phyloP scores from a whole-genome alignment of 768 basidiomycete genomes.

The Mycena rosella region DNA sequence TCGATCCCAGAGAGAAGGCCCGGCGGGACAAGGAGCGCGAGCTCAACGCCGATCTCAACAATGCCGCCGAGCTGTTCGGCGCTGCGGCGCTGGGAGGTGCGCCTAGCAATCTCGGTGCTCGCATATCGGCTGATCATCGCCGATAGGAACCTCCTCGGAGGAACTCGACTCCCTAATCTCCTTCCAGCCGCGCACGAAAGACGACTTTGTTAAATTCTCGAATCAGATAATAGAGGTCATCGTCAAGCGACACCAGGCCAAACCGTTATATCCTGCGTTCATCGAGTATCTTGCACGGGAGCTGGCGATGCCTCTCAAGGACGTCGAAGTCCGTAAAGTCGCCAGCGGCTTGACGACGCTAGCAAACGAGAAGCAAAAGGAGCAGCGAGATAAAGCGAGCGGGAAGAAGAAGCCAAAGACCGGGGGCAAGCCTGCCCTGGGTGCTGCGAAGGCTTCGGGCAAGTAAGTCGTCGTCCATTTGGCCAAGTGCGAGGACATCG shows the following conservation, averaged over 20 bases:
- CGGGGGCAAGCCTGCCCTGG: conserved; percentile 79
- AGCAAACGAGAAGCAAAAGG: conserved; percentile 96
- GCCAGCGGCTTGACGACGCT: conserved; percentile 87
- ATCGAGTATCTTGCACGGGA: conserved; percentile 87
- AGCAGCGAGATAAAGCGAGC: conserved; percentile 84
- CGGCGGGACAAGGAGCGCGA: conserved; percentile 84
- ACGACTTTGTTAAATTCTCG: conserved; percentile 86
- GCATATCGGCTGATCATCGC: conserved; percentile 4
- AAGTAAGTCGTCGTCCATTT: conserved; percentile 58
- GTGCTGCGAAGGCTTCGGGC: conserved; percentile 73
- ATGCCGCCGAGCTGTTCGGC: conserved; percentile 87
- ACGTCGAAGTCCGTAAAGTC: conserved; percentile 92
- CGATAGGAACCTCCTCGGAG: conserved; percentile 71
- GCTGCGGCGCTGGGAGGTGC: conserved; percentile 73
- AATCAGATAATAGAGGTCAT: conserved; percentile 78
- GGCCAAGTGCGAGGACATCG: neutral
- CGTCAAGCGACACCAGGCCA: conserved; percentile 82
- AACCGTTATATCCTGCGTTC: conserved; percentile 87
- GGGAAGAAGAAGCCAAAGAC: conserved; percentile 92
- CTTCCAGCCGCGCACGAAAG: conserved; percentile 87
- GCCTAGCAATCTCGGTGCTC: conserved; percentile 33
- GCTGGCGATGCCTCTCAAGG: conserved; percentile 82
- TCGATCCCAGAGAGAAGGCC: conserved; percentile 85
- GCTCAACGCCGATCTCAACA: conserved; percentile 87
- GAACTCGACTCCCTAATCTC: conserved; percentile 82